A percentile compares a stretch with the other conserved stretches of the same genome.
These are phyloP conservation scores for Russula emetica DNA, from an alignment of 768 basidiomycete genomes.

Conservation along the genomic window DNA sequence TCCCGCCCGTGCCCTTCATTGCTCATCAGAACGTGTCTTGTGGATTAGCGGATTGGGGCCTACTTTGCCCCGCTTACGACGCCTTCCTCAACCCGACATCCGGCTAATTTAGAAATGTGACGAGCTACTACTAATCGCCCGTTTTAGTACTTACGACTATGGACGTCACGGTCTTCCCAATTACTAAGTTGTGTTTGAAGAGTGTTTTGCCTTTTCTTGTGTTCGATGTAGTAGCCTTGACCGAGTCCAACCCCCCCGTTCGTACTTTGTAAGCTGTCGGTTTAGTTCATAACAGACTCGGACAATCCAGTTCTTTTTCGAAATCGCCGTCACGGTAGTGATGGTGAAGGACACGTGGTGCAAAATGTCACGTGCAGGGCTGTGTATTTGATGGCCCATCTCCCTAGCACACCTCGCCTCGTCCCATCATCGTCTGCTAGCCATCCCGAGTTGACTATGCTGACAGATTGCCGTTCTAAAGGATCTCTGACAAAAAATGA, in stretches of 20 bases:
- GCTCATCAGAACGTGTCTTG: background rate
- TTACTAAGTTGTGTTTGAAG: background rate
- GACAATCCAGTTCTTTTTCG: constrained; percentile 32
- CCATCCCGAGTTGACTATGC: background rate
- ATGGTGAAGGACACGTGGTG: too few species aligned
- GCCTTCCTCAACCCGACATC: background rate
- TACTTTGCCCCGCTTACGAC: constrained; percentile 8
- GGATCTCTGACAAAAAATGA: background rate
- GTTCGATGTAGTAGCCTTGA: background rate
- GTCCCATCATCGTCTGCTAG: background rate
- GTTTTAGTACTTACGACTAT: background rate
- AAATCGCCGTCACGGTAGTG: background rate
- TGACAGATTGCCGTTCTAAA: background rate
- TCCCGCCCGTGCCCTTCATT: background rate
- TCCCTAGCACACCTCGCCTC: too few species aligned
- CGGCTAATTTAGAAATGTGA: background rate
- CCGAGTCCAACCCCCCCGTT: background rate
- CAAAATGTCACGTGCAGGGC: too few species aligned
- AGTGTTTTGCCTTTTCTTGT: background rate
- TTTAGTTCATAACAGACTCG: background rate
- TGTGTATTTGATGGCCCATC: too few species aligned
- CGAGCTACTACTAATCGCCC: background rate
- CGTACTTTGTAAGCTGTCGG: background rate
- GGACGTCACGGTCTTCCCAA: too few species aligned
- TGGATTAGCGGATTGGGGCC: constrained; percentile 9